These are phyloP conservation scores for Nepenthes gracilis DNA, from an alignment of 148 eudicot genomes.

Conservation along the genomic window DNA sequence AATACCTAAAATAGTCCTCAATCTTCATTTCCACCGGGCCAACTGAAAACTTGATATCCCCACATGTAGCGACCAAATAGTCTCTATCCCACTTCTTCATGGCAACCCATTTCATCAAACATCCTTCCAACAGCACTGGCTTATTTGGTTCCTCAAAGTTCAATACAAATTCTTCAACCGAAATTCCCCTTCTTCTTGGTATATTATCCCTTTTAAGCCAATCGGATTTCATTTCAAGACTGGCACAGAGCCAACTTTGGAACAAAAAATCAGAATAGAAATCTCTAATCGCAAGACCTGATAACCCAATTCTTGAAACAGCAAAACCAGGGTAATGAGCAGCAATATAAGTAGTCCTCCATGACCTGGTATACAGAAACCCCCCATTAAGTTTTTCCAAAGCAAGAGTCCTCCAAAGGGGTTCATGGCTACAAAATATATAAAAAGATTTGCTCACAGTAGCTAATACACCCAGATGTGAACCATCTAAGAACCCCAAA, in stretches of 20 bases:
- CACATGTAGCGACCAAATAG: conserved; percentile 52
- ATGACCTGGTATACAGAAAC: conserved; percentile 58
- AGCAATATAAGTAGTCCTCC: conserved; percentile 64
- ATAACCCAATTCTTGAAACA: conserved; percentile 15
- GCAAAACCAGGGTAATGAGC: conserved; percentile 22
- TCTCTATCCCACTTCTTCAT: conserved; percentile 65
- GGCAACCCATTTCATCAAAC: conserved; percentile 72
- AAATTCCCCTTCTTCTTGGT: conserved; percentile 57
- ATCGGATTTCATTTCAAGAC: conserved; percentile 88
- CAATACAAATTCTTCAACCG: conserved; percentile 67
- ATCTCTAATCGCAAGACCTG: conserved; percentile 47
- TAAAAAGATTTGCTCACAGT: conserved; percentile 78
- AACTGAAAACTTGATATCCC: conserved; percentile 54
- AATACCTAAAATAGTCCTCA: conserved; percentile 67
- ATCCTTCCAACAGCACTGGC: conserved; percentile 91
- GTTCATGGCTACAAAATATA: conserved; percentile 76
- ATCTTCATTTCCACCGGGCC: conserved; percentile 93
- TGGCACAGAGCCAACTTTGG: conserved; percentile 98
- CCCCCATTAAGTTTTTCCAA: conserved; percentile 46
- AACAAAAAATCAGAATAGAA: conserved; percentile 94
- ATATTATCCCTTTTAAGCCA: conserved; percentile 89
- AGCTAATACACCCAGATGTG: conserved; percentile 52
- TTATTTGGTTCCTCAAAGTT: conserved; percentile 80
- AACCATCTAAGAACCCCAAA: conserved; percentile 52
- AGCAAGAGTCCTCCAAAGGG: conserved; percentile 90